Evolutionary conservation across 257 asterid genomes (phyloP).

Genomic region (Nicotiana tabacum): DNA sequence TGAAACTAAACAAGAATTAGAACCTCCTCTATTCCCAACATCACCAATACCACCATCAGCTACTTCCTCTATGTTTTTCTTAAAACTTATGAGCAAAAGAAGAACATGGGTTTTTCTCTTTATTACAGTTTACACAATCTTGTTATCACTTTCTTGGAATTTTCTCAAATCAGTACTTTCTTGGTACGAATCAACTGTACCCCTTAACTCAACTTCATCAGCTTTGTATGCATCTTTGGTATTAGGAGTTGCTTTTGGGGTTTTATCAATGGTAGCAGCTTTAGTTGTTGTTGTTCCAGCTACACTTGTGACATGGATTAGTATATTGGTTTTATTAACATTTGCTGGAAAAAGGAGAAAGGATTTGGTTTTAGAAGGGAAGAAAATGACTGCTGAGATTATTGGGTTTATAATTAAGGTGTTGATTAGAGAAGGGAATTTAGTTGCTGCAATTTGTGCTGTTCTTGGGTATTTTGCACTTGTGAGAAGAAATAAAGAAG

Average conservation of each 20-base stretch:
- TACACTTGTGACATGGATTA: conserved; percentile 77
- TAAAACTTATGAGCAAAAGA: conserved; percentile 60
- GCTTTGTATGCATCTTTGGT: conserved; percentile 64
- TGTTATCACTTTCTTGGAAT: conserved; percentile 75
- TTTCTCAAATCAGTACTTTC: conserved; percentile 59
- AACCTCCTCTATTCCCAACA: conserved; percentile 1
- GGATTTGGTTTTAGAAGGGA: conserved; percentile 63
- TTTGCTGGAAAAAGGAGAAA: conserved; percentile 76
- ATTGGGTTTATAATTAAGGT: conserved; percentile 60
- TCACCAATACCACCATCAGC: not conserved
- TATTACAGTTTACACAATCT: conserved; percentile 55
- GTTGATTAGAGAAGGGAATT: conserved; percentile 79
- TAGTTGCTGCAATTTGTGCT: conserved; percentile 81
- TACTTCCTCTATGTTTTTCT: conserved; percentile 24
- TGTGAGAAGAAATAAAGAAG: conserved; percentile 34
- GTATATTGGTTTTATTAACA: conserved; percentile 68
- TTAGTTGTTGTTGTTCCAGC: conserved; percentile 87
- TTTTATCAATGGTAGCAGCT: conserved; percentile 77
- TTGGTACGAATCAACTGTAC: conserved; percentile 38
- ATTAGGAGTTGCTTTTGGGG: conserved; percentile 67
- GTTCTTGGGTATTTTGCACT: conserved; percentile 75
- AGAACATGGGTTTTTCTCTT: conserved; percentile 76
- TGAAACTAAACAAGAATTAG: not conserved
- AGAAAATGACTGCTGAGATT: conserved; percentile 78
- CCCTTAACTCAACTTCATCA: conserved; percentile 17